Conservation (phyloP, 1,139 yeast genomes). For the Lodderomyces jiufengensis region DNA sequence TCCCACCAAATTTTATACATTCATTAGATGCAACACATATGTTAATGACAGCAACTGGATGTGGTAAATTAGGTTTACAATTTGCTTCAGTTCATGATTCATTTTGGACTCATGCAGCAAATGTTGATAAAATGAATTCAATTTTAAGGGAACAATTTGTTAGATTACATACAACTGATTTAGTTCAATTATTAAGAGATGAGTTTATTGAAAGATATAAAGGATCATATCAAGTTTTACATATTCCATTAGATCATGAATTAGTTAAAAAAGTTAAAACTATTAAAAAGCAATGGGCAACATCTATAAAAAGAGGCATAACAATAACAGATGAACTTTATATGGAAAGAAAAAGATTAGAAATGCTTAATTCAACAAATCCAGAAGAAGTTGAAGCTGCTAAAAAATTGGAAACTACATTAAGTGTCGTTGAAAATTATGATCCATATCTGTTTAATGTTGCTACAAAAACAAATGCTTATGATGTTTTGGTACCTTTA, state of each 20-base stretch:
- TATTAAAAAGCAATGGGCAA: conserved; percentile 48
- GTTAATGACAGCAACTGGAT: conserved; percentile 82
- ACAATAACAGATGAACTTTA: conserved; percentile 71
- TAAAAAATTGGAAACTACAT: conserved; percentile 61
- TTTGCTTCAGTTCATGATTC: conserved; percentile 98
- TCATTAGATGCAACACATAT: conserved; percentile 96
- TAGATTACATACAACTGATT: conserved; percentile 66
- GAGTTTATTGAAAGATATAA: conserved; percentile 82
- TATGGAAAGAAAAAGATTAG: conserved; percentile 63
- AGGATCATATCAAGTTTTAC: conserved; percentile 61
- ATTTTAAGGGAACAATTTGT: conserved; percentile 78
- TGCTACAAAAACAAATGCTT: conserved; percentile 13
- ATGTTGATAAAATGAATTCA: conserved; percentile 70
- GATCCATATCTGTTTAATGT: conserved; percentile 24
- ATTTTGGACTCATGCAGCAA: conserved; percentile 96
- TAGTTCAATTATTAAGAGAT: conserved; percentile 63
- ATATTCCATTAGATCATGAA: conserved; percentile 50
- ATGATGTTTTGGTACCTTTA: conserved; percentile 55
- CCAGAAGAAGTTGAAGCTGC: conserved; percentile 52
- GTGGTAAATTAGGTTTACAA: conserved; percentile 62
- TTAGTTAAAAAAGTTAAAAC: conserved; percentile 50
- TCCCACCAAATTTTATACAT: conserved; percentile 95
- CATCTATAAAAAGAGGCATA: conserved; percentile 52
- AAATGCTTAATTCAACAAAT: conserved; percentile 50
- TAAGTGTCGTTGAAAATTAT: conserved; percentile 56